Evolutionary conservation across 2,329 filamentous ascomycete species (phyloP).

Genomic region (Ophiostoma angusticollis): DNA sequence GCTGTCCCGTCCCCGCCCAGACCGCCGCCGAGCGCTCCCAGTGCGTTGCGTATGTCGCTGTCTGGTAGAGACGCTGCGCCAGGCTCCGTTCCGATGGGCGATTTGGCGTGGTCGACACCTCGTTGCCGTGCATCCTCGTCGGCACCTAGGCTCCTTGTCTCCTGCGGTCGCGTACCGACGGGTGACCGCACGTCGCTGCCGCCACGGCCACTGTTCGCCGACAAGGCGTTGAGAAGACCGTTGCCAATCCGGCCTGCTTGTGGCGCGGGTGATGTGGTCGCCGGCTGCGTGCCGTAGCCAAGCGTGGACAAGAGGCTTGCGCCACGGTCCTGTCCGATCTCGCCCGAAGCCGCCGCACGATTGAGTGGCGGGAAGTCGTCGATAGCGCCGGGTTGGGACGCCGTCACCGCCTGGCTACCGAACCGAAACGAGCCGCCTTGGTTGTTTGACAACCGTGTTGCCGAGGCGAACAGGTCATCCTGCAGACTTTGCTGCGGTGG

Average conservation of each 20-base stretch:
- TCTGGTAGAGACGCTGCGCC: conserved; percentile 21
- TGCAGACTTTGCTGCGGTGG: conserved; percentile 38
- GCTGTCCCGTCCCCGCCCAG: conserved; percentile 18
- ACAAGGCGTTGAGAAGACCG: conserved; percentile 51
- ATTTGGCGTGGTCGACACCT: conserved; percentile 28
- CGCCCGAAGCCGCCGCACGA: conserved; percentile 38
- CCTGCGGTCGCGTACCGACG: conserved; percentile 32
- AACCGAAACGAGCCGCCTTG: conserved; percentile 42
- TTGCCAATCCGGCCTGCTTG: conserved; percentile 36
- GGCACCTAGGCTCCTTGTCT: conserved; percentile 26
- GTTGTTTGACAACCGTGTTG: conserved; percentile 24
- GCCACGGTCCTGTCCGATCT: conserved; percentile 43
- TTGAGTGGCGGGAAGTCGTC: conserved; percentile 54
- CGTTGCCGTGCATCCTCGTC: conserved; percentile 33
- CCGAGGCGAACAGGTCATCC: conserved; percentile 31
- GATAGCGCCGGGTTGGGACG: conserved; percentile 33
- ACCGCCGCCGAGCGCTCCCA: conserved; percentile 32
- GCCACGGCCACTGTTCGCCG: conserved; percentile 39
- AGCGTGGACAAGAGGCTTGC: conserved; percentile 39
- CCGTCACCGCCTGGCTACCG: conserved; percentile 28
- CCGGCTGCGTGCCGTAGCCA: conserved; percentile 37
- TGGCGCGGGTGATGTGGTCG: conserved; percentile 22
- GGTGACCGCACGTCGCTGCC: conserved; percentile 37
- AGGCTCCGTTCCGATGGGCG: conserved; percentile 13
- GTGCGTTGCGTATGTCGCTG: conserved; percentile 26